Evolutionary conservation across 306 rosid genomes (phyloP).

Genomic region (Coriaria nepalensis): DNA sequence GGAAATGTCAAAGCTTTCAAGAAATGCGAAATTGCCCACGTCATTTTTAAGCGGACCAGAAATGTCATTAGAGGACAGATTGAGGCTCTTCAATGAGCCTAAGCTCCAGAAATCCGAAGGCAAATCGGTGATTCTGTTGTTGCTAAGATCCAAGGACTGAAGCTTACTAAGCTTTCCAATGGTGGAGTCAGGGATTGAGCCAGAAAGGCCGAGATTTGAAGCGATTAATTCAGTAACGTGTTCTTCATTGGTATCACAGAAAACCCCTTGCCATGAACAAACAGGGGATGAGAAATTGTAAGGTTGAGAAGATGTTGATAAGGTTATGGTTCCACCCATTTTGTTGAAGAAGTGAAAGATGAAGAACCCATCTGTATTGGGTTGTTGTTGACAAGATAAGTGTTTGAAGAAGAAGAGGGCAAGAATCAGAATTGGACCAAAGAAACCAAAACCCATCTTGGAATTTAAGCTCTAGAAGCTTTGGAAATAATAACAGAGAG

Average conservation of each 20-base stretch:
- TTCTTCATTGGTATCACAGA: slow-evolving; percentile 42
- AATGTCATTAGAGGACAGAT: slow-evolving; percentile 59
- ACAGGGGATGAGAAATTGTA: slow-evolving; percentile 52
- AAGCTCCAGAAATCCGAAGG: slow-evolving; percentile 95
- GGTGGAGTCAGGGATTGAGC: slow-evolving; percentile 67
- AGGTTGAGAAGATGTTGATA: slow-evolving; percentile 21
- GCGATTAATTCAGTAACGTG: slow-evolving; percentile 29
- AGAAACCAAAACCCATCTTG: slow-evolving; percentile 54
- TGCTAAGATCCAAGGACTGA: slow-evolving; percentile 71
- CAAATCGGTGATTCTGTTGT: slow-evolving; percentile 55
- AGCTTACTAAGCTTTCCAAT: slow-evolving; percentile 69
- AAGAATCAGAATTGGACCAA: slow-evolving; percentile 48
- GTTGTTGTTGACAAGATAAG: slow-evolving; percentile 61
- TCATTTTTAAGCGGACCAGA: slow-evolving; percentile 65
- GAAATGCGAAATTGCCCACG: slow-evolving; percentile 74
- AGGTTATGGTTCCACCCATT: slow-evolving; percentile 22
- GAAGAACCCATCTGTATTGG: slow-evolving; percentile 67
- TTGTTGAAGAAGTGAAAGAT: slow-evolving; percentile 57
- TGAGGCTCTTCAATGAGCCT: slow-evolving; percentile 51
- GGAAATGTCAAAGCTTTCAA: slow-evolving; percentile 67
- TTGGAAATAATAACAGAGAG: too few relatives aligned
- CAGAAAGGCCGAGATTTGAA: slow-evolving; percentile 59
- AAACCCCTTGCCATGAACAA: slow-evolving; percentile 73
- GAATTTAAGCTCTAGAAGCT: not conserved
- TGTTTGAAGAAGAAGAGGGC: slow-evolving; percentile 52